Evolutionary conservation across 2,329 filamentous ascomycete genomes (phyloP).

Genomic region (Fonsecaea multimorphosa): DNA sequence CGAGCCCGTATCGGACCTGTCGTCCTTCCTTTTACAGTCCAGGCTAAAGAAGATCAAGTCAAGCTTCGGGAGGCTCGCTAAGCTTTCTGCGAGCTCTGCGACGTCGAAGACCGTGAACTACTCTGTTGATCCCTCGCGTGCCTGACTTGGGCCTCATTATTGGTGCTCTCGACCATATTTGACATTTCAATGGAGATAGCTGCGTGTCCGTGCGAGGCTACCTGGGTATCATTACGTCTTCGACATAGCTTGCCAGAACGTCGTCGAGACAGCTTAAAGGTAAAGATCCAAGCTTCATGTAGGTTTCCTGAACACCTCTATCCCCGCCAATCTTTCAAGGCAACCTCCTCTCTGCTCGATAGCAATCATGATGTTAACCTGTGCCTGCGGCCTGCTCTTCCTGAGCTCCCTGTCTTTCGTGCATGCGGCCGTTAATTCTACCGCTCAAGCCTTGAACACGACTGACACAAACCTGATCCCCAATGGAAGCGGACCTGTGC

Average conservation of each 20-base stretch:
- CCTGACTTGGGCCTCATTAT: background rate
- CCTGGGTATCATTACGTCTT: background rate
- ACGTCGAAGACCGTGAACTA: background rate
- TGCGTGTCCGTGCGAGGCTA: background rate
- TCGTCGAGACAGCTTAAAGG: background rate
- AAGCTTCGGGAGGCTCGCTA: slow-evolving; percentile 2
- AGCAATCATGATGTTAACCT: slow-evolving; percentile 1
- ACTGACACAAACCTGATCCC: background rate
- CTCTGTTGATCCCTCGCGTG: background rate
- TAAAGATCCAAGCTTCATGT: background rate
- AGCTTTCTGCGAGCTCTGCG: background rate
- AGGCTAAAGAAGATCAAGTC: background rate
- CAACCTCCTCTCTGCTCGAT: background rate
- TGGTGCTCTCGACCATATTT: background rate
- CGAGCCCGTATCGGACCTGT: slow-evolving; percentile 1
- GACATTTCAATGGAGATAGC: background rate
- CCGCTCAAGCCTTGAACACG: background rate
- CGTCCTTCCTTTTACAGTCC: background rate
- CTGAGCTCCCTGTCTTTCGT: background rate
- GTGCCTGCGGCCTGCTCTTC: background rate
- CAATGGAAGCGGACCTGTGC: background rate
- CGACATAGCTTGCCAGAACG: background rate
- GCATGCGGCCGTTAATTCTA: background rate
- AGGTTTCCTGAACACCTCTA: background rate
- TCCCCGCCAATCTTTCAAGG: background rate